A percentile compares a stretch with the other conserved stretches of the same genome.
phyloP scores from a whole-genome alignment of 2,329 filamentous ascomycete genomes.

The Chaetomium sp. region DNA sequence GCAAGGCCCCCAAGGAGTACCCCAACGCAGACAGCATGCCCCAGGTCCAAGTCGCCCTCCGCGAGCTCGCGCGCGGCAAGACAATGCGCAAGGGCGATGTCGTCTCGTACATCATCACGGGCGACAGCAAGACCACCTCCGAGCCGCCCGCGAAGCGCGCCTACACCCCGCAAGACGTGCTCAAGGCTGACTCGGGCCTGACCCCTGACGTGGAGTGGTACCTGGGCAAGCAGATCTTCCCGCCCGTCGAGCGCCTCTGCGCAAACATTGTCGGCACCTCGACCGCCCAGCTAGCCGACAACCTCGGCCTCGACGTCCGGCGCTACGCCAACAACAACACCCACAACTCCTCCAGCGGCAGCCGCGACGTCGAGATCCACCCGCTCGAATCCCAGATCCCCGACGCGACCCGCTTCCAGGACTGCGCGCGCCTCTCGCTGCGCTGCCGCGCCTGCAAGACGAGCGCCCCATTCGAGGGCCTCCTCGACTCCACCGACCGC shows the following conservation, averaged over 20 bases:
- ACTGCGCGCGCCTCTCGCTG: conserved; percentile 74
- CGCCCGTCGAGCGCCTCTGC: conserved; percentile 94
- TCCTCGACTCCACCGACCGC: conserved; percentile 59
- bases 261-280: conserved; percentile 95
- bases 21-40: conserved; percentile 95
- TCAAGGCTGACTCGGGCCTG: conserved; percentile 73
- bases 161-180: conserved; percentile 80
- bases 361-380: conserved; percentile 72
- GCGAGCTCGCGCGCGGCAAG: conserved; percentile 84
- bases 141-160: conserved; percentile 85
- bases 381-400: conserved; percentile 93
- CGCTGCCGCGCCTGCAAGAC: conserved; percentile 81
- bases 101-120: conserved; percentile 91
- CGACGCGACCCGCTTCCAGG: conserved; percentile 84
- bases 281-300: conserved; percentile 84
- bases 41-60: conserved; percentile 91
- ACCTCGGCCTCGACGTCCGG: conserved; percentile 84
- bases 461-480: conserved; percentile 73
- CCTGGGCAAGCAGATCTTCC: conserved; percentile 96
- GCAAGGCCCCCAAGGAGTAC: conserved; percentile 90
- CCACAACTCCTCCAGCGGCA: conserved; percentile 51
- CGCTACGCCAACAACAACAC: conserved; percentile 65
- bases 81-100: conserved; percentile 91
- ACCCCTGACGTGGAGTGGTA: conserved; percentile 97
- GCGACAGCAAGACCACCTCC: conserved; percentile 61